phyloP scores from a whole-genome alignment of 2,329 filamentous ascomycete genomes.

The Xylaria sp. region DNA sequence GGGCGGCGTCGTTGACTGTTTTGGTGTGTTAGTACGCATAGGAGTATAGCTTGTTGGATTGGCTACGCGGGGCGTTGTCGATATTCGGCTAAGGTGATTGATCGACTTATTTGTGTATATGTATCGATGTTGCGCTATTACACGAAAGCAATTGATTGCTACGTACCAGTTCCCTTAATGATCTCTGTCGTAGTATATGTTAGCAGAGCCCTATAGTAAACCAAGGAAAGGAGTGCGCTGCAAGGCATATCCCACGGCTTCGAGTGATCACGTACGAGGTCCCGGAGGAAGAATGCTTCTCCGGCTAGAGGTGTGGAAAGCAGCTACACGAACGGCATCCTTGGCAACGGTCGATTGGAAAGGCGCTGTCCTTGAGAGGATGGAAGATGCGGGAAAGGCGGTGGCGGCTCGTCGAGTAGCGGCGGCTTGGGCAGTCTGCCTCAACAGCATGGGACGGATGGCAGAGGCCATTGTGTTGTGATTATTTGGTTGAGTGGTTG shows the following conservation, averaged over 20 bases:
- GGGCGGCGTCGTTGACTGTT: constrained; percentile 84
- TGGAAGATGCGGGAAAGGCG: constrained; percentile 39
- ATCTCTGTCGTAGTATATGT: constrained; percentile 61
- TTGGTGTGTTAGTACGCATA: constrained; percentile 2
- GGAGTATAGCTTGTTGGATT: neutral
- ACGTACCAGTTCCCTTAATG: constrained; percentile 74
- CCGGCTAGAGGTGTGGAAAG: constrained; percentile 85
- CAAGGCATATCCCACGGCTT: constrained; percentile 10
- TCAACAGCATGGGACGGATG: constrained; percentile 59
- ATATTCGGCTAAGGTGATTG: neutral
- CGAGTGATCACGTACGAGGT: constrained; percentile 69
- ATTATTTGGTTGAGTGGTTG: neutral
- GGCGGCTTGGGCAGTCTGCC: constrained; percentile 55
- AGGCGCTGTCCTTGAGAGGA: constrained; percentile 42
- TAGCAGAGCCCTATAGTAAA: constrained; percentile 46
- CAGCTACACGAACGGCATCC: constrained; percentile 64
- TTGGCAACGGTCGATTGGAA: constrained; percentile 39
- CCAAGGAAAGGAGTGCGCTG: neutral
- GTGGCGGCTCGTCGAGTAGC: constrained; percentile 46
- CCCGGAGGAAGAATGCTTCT: constrained; percentile 80
- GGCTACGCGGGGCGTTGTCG: neutral
- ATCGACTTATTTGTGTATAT: too few species aligned
- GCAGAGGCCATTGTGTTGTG: constrained; percentile 58
- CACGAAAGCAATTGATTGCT: neutral
- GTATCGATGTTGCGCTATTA: too few species aligned